Evolutionary conservation across 75 land plant genomes (phyloP), one percentile per base, ranked within the genome.

Genomic region (Sequoiadendron giganteum): DNA sequence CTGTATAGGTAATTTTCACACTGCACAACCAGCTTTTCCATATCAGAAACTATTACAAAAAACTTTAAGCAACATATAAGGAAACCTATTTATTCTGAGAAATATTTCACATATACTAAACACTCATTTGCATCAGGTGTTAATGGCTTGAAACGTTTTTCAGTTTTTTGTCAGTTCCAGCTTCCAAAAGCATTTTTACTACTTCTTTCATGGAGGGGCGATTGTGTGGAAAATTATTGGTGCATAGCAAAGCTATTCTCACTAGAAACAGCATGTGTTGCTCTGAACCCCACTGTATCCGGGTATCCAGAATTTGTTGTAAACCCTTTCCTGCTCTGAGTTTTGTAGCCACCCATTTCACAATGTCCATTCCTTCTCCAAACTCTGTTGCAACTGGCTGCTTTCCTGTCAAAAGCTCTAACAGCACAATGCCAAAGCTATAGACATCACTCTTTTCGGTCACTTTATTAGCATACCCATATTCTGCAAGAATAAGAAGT

Each of bases 361-460:
- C 85, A 21, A 89, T 88, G 34, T 81, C 90, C 84, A 80, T 48
- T 48, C 90, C 90, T 15, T 79, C 90, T 42, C 89, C 89, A 56
- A 88, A 81, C 89, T 88, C 85, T 30, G 85, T 48, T 54, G 49
- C 48, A 55, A 77, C 25, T 58, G 90, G 84, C 45, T 32, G 89
- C 90, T 90, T 88, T 54, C 90, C 90, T 8, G 90, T 89, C 21
- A 89, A 43, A 14, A 89, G 89, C 77, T 89, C 90, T 34, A 89
- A 40, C 16, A 89, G 89, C 90, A 89, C 90, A 36, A 89, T 90
- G 55, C 90, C 90, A 56, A 45, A 89, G 85, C 90, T 89, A 65
- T 88, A 89, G 1, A 89, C 78, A 88, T 89, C 90, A 83, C 90
- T 88, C 90, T 89, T 89, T 58, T 89, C 90, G 5, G 38, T 89